phyloP scores from a whole-genome alignment of 2,329 filamentous ascomycete genomes.

The Ceratocystiopsis sp. region DNA sequence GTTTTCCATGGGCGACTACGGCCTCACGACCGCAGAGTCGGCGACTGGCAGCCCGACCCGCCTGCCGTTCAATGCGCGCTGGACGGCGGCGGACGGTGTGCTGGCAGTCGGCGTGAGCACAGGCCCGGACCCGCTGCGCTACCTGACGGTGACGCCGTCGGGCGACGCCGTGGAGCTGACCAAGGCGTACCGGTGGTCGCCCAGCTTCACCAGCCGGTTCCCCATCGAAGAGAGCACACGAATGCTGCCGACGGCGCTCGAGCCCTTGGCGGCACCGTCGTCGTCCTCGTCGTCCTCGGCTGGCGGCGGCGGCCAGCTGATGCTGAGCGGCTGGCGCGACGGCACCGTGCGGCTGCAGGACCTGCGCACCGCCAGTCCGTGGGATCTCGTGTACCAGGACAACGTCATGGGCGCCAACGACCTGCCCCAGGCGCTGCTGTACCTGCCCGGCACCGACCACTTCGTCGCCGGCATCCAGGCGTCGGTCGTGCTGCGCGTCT shows the following conservation, averaged over 20 bases:
- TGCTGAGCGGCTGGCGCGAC: slow-evolving; percentile 37
- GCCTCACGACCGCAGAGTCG: slow-evolving; percentile 1
- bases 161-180: slow-evolving; percentile 21
- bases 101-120: slow-evolving; percentile 29
- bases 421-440: slow-evolving; percentile 27
- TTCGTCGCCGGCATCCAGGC: slow-evolving; percentile 32
- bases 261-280: slow-evolving; percentile 21
- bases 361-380: slow-evolving; percentile 27
- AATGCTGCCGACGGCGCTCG: slow-evolving; percentile 22
- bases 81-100: slow-evolving; percentile 26
- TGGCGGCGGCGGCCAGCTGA: slow-evolving; percentile 16
- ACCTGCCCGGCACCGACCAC: slow-evolving; percentile 29
- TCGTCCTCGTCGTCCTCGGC: slow-evolving; percentile 7
- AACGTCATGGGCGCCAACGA: slow-evolving; percentile 29
- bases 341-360: slow-evolving; percentile 34
- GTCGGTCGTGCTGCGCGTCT: slow-evolving; percentile 28
- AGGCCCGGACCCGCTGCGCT: slow-evolving; percentile 25
- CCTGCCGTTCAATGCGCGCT: slow-evolving; percentile 21
- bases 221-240: slow-evolving; percentile 8
- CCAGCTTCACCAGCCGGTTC: not conserved
- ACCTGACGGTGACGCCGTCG: slow-evolving; percentile 27
- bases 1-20: slow-evolving; percentile 10
- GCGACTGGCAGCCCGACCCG: slow-evolving; percentile 1
- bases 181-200: slow-evolving; percentile 11
- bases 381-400: slow-evolving; percentile 34